phyloP scores from a whole-genome alignment of 2,329 filamentous ascomycete species.

The Hypoxylon rubiginosum region DNA sequence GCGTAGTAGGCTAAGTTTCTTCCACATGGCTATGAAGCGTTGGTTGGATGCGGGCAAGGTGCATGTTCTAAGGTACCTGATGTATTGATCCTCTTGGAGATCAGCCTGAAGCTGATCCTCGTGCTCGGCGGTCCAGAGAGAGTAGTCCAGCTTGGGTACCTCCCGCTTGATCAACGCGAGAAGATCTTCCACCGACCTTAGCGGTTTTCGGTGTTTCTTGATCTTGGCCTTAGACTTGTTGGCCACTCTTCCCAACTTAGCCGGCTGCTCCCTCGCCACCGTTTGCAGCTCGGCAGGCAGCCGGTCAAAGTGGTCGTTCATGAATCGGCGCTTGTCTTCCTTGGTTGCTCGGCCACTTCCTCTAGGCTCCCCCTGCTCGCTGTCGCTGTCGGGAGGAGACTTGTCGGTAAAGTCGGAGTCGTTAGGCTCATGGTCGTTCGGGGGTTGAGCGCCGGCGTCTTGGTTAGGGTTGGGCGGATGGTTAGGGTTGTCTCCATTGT shows the following conservation, averaged over 20 bases:
- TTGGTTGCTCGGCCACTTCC: background rate
- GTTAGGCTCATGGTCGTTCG: background rate
- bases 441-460: no score
- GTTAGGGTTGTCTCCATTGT: background rate
- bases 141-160: background rate
- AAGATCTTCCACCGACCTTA: background rate
- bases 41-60: background rate
- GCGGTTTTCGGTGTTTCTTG: background rate
- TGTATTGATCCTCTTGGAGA: background rate
- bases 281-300: constrained; percentile 2
- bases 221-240: background rate
- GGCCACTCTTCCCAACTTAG: background rate
- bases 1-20: constrained; percentile 5
- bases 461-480: no score
- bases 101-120: background rate
- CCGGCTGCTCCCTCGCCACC: background rate
- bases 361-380: background rate
- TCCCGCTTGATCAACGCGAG: background rate
- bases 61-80: background rate
- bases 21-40: constrained; percentile 6
- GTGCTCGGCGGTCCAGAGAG: background rate
- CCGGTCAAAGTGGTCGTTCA: background rate
- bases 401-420: background rate
- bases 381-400: background rate
- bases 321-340: background rate